Conservation (phyloP, 2,329 filamentous ascomycete species). For the Blastomyces silverae region DNA sequence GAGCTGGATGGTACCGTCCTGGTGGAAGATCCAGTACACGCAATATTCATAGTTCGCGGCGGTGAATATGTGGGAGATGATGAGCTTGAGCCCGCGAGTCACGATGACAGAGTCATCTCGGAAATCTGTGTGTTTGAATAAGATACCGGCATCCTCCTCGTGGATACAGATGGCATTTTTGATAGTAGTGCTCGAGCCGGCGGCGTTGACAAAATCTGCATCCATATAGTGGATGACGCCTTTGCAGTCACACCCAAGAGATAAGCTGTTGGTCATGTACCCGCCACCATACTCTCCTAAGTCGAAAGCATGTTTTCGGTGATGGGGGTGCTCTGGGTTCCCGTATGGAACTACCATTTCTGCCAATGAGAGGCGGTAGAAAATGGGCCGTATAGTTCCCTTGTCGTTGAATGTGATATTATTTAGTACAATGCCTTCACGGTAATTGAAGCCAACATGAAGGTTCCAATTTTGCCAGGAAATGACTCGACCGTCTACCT, state of each 20-base stretch:
- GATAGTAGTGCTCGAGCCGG: constrained; percentile 69
- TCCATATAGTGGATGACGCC: constrained; percentile 88
- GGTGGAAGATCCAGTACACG: constrained; percentile 82
- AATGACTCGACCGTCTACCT: constrained; percentile 63
- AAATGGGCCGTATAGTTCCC: constrained; percentile 66
- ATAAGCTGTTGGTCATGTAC: constrained; percentile 45
- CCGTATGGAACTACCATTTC: constrained; percentile 87
- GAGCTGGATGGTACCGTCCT: constrained; percentile 85
- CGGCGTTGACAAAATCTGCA: constrained; percentile 71
- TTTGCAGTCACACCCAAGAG: constrained; percentile 59
- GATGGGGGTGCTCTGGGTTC: constrained; percentile 45
- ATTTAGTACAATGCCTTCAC: constrained; percentile 82
- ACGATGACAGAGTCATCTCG: constrained; percentile 80
- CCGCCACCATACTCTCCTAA: constrained; percentile 44
- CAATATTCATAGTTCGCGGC: constrained; percentile 95
- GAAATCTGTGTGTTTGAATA: constrained; percentile 95
- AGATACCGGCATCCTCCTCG: constrained; percentile 83
- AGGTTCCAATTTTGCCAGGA: constrained; percentile 93
- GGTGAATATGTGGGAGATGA: constrained; percentile 88
- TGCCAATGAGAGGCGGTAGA: constrained; percentile 80
- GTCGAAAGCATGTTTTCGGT: constrained; percentile 45
- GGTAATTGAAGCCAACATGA: constrained; percentile 91
- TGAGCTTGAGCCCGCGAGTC: constrained; percentile 75
- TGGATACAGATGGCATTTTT: constrained; percentile 95
- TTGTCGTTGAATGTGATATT: constrained; percentile 88